Percentiles rank a stretch among this genome's conserved stretches.
Conservation (phyloP, 768 basidiomycete genomes). For the Termitomyces sp. region DNA sequence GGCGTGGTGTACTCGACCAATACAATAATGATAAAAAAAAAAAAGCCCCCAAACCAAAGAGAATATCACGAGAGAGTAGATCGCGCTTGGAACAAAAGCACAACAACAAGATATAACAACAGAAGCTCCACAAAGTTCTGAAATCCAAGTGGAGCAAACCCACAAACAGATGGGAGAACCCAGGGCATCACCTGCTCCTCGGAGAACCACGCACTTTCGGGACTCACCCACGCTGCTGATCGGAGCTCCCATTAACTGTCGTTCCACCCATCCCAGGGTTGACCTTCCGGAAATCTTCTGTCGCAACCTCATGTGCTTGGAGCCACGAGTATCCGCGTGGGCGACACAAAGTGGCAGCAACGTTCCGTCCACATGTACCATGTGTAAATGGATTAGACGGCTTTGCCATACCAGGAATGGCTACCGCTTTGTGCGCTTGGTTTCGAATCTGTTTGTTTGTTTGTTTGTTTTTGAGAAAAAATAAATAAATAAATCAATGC, state of each 20-base stretch:
- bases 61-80: no score
- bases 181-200: no score
- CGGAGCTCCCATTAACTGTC: not conserved
- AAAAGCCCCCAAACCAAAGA: no score
- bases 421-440: slow-evolving; percentile 69
- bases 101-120: no score
- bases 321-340: slow-evolving; percentile 82
- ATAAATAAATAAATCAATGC: no score
- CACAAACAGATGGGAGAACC: no score
- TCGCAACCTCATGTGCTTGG: slow-evolving; percentile 49
- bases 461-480: no score
- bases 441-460: slow-evolving; percentile 62
- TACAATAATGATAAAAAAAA: not conserved
- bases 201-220: no score
- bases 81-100: no score
- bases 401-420: slow-evolving; percentile 42
- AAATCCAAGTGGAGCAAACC: no score
- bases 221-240: no score
- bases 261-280: slow-evolving; percentile 52
- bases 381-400: slow-evolving; percentile 88
- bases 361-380: slow-evolving; percentile 68
- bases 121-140: no score
- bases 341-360: slow-evolving; percentile 72
- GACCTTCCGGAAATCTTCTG: slow-evolving; percentile 66
- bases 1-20: not conserved